Conservation (phyloP, 2,329 filamentous ascomycete species). For the Colletotrichum viniferum region DNA sequence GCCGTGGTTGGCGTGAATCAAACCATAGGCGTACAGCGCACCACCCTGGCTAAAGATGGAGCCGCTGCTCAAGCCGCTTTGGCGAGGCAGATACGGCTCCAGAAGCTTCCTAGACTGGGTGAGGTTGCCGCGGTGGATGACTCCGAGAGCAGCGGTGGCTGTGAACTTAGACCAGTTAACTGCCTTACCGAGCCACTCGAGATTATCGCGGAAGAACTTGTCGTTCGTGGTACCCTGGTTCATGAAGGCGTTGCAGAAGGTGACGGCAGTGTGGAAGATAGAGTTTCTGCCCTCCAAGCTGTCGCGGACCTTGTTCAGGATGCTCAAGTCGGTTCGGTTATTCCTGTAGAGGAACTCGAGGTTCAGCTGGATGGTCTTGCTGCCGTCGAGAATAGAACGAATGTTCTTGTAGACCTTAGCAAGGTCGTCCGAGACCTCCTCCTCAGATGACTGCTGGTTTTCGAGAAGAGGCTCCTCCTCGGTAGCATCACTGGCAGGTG, state of each 20-base stretch:
- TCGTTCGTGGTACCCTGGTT: slow-evolving; percentile 98
- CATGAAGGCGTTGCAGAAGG: slow-evolving; percentile 99
- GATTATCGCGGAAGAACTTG: slow-evolving; percentile 96
- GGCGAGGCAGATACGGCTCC: slow-evolving; percentile 89
- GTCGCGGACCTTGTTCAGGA: slow-evolving; percentile 95
- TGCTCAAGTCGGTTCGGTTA: slow-evolving; percentile 89
- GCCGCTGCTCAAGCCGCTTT: slow-evolving; percentile 74
- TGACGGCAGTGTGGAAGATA: slow-evolving; percentile 97
- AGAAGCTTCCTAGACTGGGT: slow-evolving; percentile 91
- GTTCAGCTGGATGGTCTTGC: slow-evolving; percentile 92
- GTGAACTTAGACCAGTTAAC: slow-evolving; percentile 99
- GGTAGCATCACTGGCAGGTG: slow-evolving; percentile 40
- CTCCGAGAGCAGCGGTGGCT: slow-evolving; percentile 91
- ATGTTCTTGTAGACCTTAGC: slow-evolving; percentile 67
- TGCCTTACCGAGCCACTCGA: slow-evolving; percentile 97
- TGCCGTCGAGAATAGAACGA: slow-evolving; percentile 77
- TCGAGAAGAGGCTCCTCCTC: slow-evolving; percentile 56
- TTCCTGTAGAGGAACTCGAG: slow-evolving; percentile 96
- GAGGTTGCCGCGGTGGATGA: slow-evolving; percentile 95
- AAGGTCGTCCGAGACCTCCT: slow-evolving; percentile 54
- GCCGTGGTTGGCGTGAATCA: slow-evolving; percentile 98
- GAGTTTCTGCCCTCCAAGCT: slow-evolving; percentile 95
- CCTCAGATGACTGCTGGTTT: slow-evolving; percentile 56
- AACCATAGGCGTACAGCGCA: slow-evolving; percentile 90
- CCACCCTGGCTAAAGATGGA: slow-evolving; percentile 97